These are phyloP conservation scores for Fusarium cicatricum DNA, from an alignment of 2,329 filamentous ascomycete species.

Conservation along the genomic window DNA sequence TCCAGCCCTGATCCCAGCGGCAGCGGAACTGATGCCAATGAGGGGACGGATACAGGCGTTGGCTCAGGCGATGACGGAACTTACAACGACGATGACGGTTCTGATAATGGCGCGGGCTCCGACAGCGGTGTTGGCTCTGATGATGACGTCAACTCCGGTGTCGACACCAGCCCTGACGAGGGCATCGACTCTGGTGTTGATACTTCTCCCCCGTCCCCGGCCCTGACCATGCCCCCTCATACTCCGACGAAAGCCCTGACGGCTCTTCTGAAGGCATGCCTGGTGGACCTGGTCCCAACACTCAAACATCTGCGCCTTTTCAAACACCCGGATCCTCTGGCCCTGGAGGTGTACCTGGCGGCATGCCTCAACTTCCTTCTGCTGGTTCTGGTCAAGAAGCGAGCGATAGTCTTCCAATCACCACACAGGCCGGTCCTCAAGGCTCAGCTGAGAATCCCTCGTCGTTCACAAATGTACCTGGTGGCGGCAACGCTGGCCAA, in stretches of 20 bases:
- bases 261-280: constrained; percentile 28
- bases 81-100: not conserved
- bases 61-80: constrained; percentile 7
- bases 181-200: not conserved
- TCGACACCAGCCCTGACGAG: not conserved
- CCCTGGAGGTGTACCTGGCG: constrained; percentile 19
- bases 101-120: constrained; percentile 3
- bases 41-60: constrained; percentile 10
- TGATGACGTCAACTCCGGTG: not conserved
- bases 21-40: not conserved
- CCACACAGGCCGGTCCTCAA: constrained; percentile 28
- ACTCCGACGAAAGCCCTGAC: constrained; percentile 26
- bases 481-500: constrained; percentile 11
- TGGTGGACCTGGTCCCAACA: constrained; percentile 18
- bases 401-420: constrained; percentile 30
- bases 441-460: constrained; percentile 20
- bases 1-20: too few species aligned
- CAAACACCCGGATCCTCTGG: constrained; percentile 18
- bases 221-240: constrained; percentile 33
- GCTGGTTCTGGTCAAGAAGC: constrained; percentile 23
- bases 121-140: not conserved
- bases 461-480: constrained; percentile 24
- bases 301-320: constrained; percentile 23
- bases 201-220: constrained; percentile 21
- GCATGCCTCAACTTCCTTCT: constrained; percentile 17